Evolutionary conservation across 306 rosid species (phyloP), one percentile per base, ranked within the genome.

Genomic region (Prunus fruticosa): DNA sequence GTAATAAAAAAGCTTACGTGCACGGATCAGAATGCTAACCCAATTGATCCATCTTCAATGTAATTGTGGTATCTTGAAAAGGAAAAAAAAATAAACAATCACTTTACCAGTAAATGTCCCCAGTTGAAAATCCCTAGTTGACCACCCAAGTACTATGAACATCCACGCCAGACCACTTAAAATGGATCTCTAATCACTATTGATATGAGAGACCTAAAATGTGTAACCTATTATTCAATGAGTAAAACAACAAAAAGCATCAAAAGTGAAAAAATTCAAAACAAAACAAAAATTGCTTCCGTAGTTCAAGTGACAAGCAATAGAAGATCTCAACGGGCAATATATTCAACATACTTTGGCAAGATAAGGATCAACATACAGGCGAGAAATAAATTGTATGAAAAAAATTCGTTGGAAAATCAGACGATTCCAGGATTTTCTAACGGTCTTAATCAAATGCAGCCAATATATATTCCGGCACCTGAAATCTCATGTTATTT

Each of bases 401-500:
- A 65, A 52, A 46, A 64, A 20, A 79, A 30, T 51, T 12, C 18
- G 9, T 47, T 49, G 56, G 27, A 34, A 62, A 57, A 64, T 53
- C 25, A 43, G 61, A 41, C 43, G 46, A 56, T 82, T 57, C 68
- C 63, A 53, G 20, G 43, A 74, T 71, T 38, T 23, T 38, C 57
- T 30, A 67, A 34, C 74, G 25, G 41, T 22, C 52, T 38, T 38
- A 3, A 72, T 25, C 70, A 61, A 34, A 34, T 34, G 43, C 43
- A 34, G 43, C 66, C 64, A 20, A 32, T 32, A 67, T 63, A 56
- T 67, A 49, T 63, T 81, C 65, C 76, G 45, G 78, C 71, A 80
- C 30, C 56, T 60, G 54, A 83, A 78, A 66, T 41, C 9, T 11
- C 41, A 27, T 71, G 75, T 82, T 63, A 63, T 78, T 84, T 80